Evolutionary conservation across 805 yeast species (phyloP).

Genomic region (Candida peoriensis): DNA sequence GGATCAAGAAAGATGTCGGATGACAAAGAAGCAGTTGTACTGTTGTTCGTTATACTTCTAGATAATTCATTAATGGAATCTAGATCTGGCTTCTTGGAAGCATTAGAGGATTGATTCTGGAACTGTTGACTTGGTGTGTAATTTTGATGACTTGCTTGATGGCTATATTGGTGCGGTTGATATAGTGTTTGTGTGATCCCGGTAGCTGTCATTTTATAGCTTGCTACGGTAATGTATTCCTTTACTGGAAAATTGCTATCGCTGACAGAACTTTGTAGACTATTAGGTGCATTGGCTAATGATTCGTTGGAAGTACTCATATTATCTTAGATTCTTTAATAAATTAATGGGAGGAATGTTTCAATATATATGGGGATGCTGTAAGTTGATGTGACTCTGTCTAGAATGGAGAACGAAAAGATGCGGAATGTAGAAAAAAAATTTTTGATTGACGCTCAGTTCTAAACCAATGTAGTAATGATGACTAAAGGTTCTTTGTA

Average conservation of each 20-base stretch:
- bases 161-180: constrained; percentile 2
- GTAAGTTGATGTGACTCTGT: too few species aligned
- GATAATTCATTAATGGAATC: constrained; percentile 7
- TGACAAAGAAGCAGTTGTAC: constrained; percentile 11
- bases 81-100: constrained; percentile 4
- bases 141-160: background rate
- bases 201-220: constrained; percentile 6
- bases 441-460: too few species aligned
- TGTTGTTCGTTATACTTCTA: constrained; percentile 5
- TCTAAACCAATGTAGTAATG: too few species aligned
- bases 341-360: too few species aligned
- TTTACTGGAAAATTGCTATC: background rate
- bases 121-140: background rate
- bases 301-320: too few species aligned
- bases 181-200: constrained; percentile 4
- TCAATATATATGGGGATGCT: too few species aligned
- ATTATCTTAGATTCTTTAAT: too few species aligned
- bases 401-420: too few species aligned
- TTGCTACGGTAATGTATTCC: constrained; percentile 1
- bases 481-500: too few species aligned
- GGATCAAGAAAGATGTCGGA: constrained; percentile 20
- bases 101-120: background rate
- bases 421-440: too few species aligned
- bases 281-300: too few species aligned
- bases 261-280: constrained; percentile 1